Conservation (phyloP, 2,329 filamentous ascomycete species). For the Trichoderma simmonsii region DNA sequence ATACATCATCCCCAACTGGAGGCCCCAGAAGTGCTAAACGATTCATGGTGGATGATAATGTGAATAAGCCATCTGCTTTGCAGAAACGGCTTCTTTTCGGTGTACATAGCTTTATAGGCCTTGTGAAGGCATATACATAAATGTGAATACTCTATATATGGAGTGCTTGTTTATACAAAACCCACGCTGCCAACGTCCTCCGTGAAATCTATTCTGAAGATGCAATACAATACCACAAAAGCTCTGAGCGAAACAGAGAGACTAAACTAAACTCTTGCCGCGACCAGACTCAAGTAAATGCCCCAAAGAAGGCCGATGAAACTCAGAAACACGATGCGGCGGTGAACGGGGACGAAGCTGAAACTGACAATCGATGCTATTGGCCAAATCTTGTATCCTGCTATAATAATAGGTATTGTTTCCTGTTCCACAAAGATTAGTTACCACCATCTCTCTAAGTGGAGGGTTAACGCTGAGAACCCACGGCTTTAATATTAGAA, state of each 20-base stretch:
- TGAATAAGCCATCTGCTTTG: background rate
- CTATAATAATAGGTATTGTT: constrained; percentile 47
- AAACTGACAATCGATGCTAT: constrained; percentile 51
- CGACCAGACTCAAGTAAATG: constrained; percentile 50
- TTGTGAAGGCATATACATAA: constrained; percentile 1
- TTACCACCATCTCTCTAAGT: background rate
- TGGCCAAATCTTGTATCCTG: constrained; percentile 52
- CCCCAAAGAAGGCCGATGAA: constrained; percentile 50
- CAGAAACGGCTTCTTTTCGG: background rate
- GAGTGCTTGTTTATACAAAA: background rate
- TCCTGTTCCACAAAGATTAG: constrained; percentile 30
- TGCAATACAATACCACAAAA: too few species aligned
- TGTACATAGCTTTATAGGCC: constrained; percentile 9
- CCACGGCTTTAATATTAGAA: constrained; percentile 37
- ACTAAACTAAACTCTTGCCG: constrained; percentile 35
- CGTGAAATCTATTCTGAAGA: background rate
- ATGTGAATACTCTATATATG: background rate
- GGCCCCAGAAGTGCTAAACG: constrained; percentile 20
- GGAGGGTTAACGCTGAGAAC: constrained; percentile 9
- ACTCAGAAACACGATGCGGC: constrained; percentile 48
- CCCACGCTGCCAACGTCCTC: background rate
- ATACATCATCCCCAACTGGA: constrained; percentile 24
- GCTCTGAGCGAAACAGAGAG: background rate
- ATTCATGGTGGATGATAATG: background rate
- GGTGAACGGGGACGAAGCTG: constrained; percentile 47